These are phyloP conservation scores for Arabidopsis hybrid DNA, from an alignment of 441 rosid species.

Conservation along the genomic window DNA sequence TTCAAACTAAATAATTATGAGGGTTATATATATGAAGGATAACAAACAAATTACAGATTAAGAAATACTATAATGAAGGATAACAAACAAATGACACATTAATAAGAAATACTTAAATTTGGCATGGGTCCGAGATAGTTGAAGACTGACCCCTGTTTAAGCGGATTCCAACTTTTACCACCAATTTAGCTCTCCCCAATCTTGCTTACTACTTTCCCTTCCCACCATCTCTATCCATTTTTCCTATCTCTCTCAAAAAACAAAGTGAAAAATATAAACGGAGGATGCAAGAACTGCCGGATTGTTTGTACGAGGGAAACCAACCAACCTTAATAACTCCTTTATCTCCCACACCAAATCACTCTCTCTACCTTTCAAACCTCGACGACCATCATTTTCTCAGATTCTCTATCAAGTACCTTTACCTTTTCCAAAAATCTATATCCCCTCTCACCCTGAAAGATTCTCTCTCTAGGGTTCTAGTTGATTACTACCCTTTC, in stretches of 20 bases:
- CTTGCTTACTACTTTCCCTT: constrained; percentile 43
- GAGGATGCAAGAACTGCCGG: constrained; percentile 68
- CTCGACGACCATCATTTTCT: constrained; percentile 93
- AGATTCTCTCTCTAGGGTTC: constrained; percentile 69
- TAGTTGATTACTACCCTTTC: constrained; percentile 85
- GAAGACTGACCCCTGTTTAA: constrained; percentile 16
- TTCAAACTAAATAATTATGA: not conserved
- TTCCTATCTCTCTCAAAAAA: constrained; percentile 14
- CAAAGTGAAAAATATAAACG: constrained; percentile 15
- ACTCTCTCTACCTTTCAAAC: constrained; percentile 78
- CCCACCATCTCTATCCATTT: constrained; percentile 17
- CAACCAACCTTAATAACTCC: constrained; percentile 67
- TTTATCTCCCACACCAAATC: constrained; percentile 59
- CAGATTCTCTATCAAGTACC: constrained; percentile 91
- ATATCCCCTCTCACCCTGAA: constrained; percentile 54
- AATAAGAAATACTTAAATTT: not conserved
- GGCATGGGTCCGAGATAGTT: constrained; percentile 32
- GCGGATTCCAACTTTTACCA: constrained; percentile 36
- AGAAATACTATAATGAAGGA: not conserved
- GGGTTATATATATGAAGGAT: not conserved
- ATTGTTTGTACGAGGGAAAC: constrained; percentile 59
- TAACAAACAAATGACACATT: not conserved
- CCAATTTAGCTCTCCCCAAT: constrained; percentile 29
- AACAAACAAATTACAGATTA: too few species aligned
- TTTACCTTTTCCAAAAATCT: constrained; percentile 69